Evolutionary conservation across 371 early-diverging fungal species (phyloP).

Genomic region (Fennellomyces sp.): DNA sequence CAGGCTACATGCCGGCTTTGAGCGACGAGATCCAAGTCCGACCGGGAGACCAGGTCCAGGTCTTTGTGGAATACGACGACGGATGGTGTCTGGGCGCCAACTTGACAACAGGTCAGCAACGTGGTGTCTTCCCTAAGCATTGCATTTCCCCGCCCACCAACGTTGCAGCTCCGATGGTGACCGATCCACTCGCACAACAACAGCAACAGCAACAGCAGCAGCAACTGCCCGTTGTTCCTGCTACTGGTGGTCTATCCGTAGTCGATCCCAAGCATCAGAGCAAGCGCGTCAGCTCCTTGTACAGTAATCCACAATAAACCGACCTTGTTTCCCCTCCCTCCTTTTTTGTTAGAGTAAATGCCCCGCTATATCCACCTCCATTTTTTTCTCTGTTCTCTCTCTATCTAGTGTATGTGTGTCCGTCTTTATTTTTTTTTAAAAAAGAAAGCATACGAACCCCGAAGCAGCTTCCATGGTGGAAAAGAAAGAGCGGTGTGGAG

Average conservation of each 20-base stretch:
- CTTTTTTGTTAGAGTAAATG: background rate
- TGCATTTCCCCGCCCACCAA: slow-evolving; percentile 25
- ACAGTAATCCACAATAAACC: background rate
- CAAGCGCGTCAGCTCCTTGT: slow-evolving; percentile 22
- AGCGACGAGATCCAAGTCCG: slow-evolving; percentile 29
- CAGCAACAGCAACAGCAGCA: slow-evolving; percentile 3
- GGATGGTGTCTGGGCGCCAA: slow-evolving; percentile 27
- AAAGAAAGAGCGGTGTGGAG: background rate
- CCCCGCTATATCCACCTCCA: too few species aligned
- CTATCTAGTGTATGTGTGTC: too few species aligned
- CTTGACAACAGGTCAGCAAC: slow-evolving; percentile 16
- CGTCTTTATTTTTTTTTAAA: too few species aligned
- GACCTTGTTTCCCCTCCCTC: background rate
- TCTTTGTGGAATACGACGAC: slow-evolving; percentile 28
- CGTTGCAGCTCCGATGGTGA: background rate
- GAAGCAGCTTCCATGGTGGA: too few species aligned
- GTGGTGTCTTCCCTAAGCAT: slow-evolving; percentile 61
- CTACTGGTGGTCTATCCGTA: slow-evolving; percentile 2
- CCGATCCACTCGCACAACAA: background rate
- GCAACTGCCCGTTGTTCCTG: background rate
- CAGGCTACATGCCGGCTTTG: slow-evolving; percentile 38
- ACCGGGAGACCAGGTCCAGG: slow-evolving; percentile 29
- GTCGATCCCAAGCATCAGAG: slow-evolving; percentile 4
- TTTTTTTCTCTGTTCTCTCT: too few species aligned
- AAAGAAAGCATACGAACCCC: too few species aligned